Evolutionary conservation across 768 basidiomycete genomes (phyloP), one percentile per base, ranked within the genome.

Genomic region (Plicaturopsis crispa): DNA sequence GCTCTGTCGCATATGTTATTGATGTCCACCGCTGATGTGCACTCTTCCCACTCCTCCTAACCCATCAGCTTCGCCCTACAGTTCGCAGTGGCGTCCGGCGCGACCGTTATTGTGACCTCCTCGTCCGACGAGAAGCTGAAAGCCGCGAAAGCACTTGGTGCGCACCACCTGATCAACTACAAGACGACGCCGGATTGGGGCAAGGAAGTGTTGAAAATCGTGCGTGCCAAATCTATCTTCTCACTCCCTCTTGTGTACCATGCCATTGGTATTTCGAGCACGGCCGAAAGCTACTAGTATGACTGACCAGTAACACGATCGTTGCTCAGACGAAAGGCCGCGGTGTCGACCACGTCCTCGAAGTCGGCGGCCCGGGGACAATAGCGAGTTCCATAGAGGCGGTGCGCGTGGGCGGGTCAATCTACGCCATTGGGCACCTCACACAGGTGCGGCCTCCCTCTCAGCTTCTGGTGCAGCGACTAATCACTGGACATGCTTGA

Each of bases 51-150:
- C 38, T 31, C 14, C 1, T 53, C 53, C 6, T 52, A 46, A 12
- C 46, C 50, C 26, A 24, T 4, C 31, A 72, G 75, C 28, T 79
- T 74, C 47, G 79, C 63, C 3, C 57, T 73, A 3, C 76, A 82
- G 54, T 56, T 84, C 32, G 79, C 80, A 2, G 66, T 77, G 31
- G 73, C 75, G 2, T 65, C 73, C 6, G 80, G 80, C 24, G 80
- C 79, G 2, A 70, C 57, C 1, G 78, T 81, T 41, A 80, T 85
- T 46, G 66, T 68, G 19, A 84, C 80, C 0, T 82, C 80, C 1
- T 81, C 78, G 1, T 77, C 76, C 0, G 77, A 82, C 46, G 65
- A 69, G 33, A 85, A 84, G 48, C 62, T 81, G 12, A 62, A 70
- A 42, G 44, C 70, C 20, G 77, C 67, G 6, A 56, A 61, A 32